A percentile compares a stretch with the other conserved stretches of the same genome.
Evolutionary conservation across 2,329 filamentous ascomycete species (phyloP).

Genomic region (Fusarium graminum): DNA sequence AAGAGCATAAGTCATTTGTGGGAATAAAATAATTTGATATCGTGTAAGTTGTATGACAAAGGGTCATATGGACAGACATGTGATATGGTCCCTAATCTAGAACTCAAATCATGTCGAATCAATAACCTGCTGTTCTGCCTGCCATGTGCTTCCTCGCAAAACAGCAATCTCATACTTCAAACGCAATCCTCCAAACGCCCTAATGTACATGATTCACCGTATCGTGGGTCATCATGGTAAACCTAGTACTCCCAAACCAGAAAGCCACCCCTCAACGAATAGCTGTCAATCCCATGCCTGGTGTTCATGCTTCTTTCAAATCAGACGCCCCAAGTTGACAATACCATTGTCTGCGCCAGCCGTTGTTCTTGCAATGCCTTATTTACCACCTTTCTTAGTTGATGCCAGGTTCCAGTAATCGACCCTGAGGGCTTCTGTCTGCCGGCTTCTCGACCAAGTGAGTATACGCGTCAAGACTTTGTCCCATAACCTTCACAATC

Average conservation of each 20-base stretch:
- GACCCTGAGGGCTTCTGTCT: conserved; percentile 56
- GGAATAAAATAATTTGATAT: background rate
- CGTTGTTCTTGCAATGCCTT: background rate
- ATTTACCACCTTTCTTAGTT: conserved; percentile 14
- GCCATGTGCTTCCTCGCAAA: background rate
- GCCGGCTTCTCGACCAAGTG: conserved; percentile 68
- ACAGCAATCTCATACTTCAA: conserved; percentile 1
- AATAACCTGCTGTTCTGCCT: background rate
- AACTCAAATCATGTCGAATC: conserved; percentile 5
- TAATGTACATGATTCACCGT: conserved; percentile 30
- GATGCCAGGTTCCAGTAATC: conserved; percentile 45
- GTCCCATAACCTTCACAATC: conserved; percentile 69
- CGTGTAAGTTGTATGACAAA: background rate
- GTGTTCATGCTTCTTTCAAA: conserved; percentile 8
- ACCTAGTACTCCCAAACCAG: conserved; percentile 8
- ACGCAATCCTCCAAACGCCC: conserved; percentile 23
- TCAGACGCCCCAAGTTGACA: conserved; percentile 26
- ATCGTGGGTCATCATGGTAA: conserved; percentile 26
- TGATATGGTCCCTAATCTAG: background rate
- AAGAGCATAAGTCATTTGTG: background rate
- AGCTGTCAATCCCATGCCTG: background rate
- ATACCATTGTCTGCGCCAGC: background rate
- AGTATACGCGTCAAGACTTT: conserved; percentile 68
- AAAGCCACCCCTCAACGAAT: background rate
- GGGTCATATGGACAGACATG: background rate